phyloP scores from a whole-genome alignment of 2,329 filamentous ascomycete genomes.

The Botrytis squamosa region DNA sequence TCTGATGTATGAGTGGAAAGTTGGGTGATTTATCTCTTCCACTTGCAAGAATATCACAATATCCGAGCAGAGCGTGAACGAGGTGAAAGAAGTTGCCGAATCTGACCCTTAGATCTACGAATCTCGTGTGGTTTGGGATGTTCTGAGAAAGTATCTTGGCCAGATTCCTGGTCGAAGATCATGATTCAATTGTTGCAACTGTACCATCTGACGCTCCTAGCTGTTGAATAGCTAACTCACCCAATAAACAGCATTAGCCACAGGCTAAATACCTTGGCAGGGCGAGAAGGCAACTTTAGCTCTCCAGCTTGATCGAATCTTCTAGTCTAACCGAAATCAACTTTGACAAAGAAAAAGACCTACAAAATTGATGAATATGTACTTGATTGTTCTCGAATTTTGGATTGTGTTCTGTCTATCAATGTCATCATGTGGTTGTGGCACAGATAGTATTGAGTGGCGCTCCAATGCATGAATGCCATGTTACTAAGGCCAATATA shows the following conservation, averaged over 20 bases:
- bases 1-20: background rate
- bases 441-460: conserved; percentile 3
- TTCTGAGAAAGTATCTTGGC: background rate
- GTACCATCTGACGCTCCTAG: background rate
- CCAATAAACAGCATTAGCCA: background rate
- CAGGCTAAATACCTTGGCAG: background rate
- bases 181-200: background rate
- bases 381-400: background rate
- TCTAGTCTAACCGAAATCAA: background rate
- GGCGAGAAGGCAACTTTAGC: background rate
- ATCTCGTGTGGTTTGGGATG: background rate
- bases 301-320: background rate
- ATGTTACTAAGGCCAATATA: background rate
- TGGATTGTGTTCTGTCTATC: background rate
- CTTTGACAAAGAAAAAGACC: background rate
- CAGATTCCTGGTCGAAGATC: background rate
- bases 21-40: background rate
- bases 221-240: background rate
- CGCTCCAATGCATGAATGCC: background rate
- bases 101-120: background rate
- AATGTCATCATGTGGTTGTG: conserved; percentile 11
- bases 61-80: background rate
- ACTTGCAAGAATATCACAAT: background rate
- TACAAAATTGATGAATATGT: background rate
- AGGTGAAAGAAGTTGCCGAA: background rate